Conservation (phyloP, 768 basidiomycete species). For the Baorangia bicolor region DNA sequence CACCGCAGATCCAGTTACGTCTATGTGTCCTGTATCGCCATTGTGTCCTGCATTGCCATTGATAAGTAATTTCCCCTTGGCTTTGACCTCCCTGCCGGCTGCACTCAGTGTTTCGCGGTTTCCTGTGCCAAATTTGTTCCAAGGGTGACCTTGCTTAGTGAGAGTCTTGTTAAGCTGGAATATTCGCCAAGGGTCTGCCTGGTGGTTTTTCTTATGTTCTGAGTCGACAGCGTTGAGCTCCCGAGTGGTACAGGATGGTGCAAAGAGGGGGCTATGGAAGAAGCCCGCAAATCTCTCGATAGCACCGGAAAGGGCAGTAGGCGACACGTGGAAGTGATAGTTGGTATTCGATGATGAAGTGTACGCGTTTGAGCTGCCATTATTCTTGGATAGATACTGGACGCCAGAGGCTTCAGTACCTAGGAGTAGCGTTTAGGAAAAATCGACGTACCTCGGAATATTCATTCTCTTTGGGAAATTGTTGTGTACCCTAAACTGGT, state of each 20-base stretch:
- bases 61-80: slow-evolving; percentile 41
- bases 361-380: slow-evolving; percentile 90
- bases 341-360: slow-evolving; percentile 92
- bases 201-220: slow-evolving; percentile 95
- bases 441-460: slow-evolving; percentile 69
- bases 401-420: not conserved
- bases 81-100: slow-evolving; percentile 57
- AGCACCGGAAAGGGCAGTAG: slow-evolving; percentile 61
- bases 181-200: slow-evolving; percentile 88
- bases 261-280: slow-evolving; percentile 91
- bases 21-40: slow-evolving; percentile 22
- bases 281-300: slow-evolving; percentile 80
- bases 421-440: not conserved
- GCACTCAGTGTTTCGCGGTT: slow-evolving; percentile 70
- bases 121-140: slow-evolving; percentile 91
- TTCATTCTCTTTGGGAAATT: slow-evolving; percentile 90
- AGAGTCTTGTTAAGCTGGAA: slow-evolving; percentile 93
- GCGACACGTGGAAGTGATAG: slow-evolving; percentile 75
- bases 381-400: slow-evolving; percentile 76
- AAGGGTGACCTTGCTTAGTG: slow-evolving; percentile 74
- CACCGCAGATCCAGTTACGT: slow-evolving; percentile 21
- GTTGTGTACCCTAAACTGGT: slow-evolving; percentile 63
- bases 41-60: slow-evolving; percentile 27
- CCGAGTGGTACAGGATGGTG: slow-evolving; percentile 78
- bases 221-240: slow-evolving; percentile 97